Base-by-base conservation (phyloP, 1,284 basidiomycete genomes). In the Xerocomus amazonicus region DNA sequence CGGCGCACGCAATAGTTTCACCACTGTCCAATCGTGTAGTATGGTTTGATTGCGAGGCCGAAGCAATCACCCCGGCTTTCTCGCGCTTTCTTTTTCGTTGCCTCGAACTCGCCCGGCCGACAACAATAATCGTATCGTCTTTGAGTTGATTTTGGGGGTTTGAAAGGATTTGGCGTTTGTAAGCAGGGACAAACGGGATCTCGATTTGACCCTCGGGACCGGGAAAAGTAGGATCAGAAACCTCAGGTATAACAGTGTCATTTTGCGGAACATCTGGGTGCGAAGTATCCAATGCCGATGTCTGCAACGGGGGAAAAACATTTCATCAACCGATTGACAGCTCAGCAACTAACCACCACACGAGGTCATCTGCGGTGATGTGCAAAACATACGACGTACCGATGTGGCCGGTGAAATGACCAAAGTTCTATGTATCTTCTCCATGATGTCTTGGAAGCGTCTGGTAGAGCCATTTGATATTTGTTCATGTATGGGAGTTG, bases 181-280 rank as follows among this genome's bases (percentile, higher is more conserved):
- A 65, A 4, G 78, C 74, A 48, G 87, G 85, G n/a, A 90, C 72
- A 56, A 81, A 90, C 6, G 87, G 79, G 7, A 90, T 78, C 65
- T 89, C 84, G 41, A 80, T 75, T 47, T 79, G 77, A 61, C 72
- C 73, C 13, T 66, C 68, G 26, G 68, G 52, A 27, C 43, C 51
- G 23, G 60, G 37, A 13, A 54, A 51, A 31, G 54, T 48, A n/a
- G 51, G 45, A 48, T 55, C 55, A 39, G 64, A 40, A 26, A 48
- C 19, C 14, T 45, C 53, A 23, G 40, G 40, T 10, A 45, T 43
- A 32, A 39, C 44, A 2, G 49, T 28, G 23, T 58, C 48, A 28
- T 47, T 32, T 43, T 45, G 51, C 27, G 44, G 16, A 31, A 32
- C 29, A 36, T 16, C 31, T 28, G 45, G 41, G 23, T 38, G 36